Evolutionary conservation across 805 yeast species (phyloP).

Genomic region (Saturnispora halmiae): DNA sequence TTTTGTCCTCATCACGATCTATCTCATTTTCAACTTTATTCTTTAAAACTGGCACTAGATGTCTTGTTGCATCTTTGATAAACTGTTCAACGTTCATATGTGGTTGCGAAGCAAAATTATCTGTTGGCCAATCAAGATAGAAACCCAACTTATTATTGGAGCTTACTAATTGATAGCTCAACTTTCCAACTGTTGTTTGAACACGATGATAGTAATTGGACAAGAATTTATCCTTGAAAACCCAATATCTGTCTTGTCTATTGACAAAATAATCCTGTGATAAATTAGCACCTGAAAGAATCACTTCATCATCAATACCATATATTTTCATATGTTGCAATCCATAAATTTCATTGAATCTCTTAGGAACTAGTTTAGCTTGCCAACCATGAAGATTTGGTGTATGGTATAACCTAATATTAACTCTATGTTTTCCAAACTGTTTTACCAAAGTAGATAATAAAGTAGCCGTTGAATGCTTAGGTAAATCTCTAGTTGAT

Average conservation of each 20-base stretch:
- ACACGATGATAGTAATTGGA: conserved; percentile 69
- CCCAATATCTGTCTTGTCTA: conserved; percentile 87
- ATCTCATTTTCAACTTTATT: conserved; percentile 20
- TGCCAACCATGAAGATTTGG: conserved; percentile 70
- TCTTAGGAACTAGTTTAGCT: conserved; percentile 58
- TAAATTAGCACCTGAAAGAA: conserved; percentile 85
- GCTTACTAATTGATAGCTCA: conserved; percentile 60
- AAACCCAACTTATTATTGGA: conserved; percentile 37
- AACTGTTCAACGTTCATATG: conserved; percentile 42
- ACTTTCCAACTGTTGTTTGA: conserved; percentile 54
- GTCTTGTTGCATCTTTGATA: conserved; percentile 44
- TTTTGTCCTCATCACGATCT: not conserved
- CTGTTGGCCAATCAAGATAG: conserved; percentile 62
- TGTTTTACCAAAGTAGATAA: conserved; percentile 56
- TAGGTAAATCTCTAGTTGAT: conserved; percentile 89
- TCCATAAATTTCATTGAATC: conserved; percentile 88
- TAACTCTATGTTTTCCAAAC: conserved; percentile 59
- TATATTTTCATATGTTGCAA: conserved; percentile 96
- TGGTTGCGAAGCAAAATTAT: conserved; percentile 64
- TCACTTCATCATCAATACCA: conserved; percentile 86
- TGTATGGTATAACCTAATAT: conserved; percentile 79
- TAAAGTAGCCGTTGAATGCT: conserved; percentile 65
- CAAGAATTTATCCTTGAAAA: conserved; percentile 49
- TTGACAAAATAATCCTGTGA: conserved; percentile 88
- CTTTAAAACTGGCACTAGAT: conserved; percentile 51